A percentile compares a stretch with the other conserved stretches of the same genome.
These are phyloP conservation scores for Candida ascalaphidarum DNA, from an alignment of 805 yeast genomes.

Conservation along the genomic window DNA sequence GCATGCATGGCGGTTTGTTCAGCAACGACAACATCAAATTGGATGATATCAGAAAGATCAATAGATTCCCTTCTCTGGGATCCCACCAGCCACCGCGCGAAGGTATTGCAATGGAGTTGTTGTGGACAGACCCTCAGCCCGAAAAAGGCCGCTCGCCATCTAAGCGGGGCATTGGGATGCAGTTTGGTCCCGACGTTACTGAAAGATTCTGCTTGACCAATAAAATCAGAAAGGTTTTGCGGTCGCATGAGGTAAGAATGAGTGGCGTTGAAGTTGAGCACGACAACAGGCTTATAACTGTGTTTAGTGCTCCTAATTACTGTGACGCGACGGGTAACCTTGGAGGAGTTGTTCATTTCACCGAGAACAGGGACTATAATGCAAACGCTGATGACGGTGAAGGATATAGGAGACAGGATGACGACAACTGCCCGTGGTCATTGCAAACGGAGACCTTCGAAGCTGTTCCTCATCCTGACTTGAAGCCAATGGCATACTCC, in stretches of 20 bases:
- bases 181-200: slow-evolving; percentile 95
- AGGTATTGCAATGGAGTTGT: slow-evolving; percentile 90
- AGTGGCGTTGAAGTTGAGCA: slow-evolving; percentile 87
- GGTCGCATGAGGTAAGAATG: slow-evolving; percentile 95
- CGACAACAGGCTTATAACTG: slow-evolving; percentile 77
- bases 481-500: slow-evolving; percentile 90
- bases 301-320: slow-evolving; percentile 97
- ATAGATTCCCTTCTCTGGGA: slow-evolving; percentile 49
- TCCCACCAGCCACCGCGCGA: slow-evolving; percentile 77
- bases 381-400: slow-evolving; percentile 37
- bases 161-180: slow-evolving; percentile 91
- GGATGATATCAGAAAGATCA: slow-evolving; percentile 63
- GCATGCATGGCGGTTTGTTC: slow-evolving; percentile 94
- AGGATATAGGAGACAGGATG: slow-evolving; percentile 28
- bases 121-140: slow-evolving; percentile 95
- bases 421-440: slow-evolving; percentile 33
- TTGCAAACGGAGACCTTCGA: slow-evolving; percentile 54
- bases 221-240: slow-evolving; percentile 66
- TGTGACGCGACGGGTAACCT: slow-evolving; percentile 87
- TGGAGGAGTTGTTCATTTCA: slow-evolving; percentile 82
- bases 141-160: slow-evolving; percentile 75
- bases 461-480: slow-evolving; percentile 84
- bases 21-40: slow-evolving; percentile 65
- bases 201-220: slow-evolving; percentile 66
- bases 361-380: slow-evolving; percentile 35